These are phyloP conservation scores for Aspergillus unguis DNA, from an alignment of 2,329 filamentous ascomycete species.

Conservation along the genomic window DNA sequence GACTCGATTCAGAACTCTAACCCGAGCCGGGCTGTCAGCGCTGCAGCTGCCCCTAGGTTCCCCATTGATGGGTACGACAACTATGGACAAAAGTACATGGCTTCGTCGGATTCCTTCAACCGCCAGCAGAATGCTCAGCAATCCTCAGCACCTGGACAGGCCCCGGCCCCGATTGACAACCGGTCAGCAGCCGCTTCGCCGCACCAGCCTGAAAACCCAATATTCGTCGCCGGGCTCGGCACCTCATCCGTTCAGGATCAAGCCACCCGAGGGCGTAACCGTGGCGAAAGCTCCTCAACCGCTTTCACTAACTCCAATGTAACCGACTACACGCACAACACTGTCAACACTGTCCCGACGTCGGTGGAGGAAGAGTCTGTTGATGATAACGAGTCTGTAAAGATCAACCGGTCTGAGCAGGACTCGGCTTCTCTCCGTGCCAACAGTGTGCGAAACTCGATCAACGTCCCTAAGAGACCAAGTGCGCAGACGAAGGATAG, in stretches of 20 bases:
- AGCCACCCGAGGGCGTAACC: conserved; percentile 16
- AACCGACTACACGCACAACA: conserved; percentile 34
- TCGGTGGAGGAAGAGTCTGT: conserved; percentile 28
- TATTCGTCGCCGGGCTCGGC: conserved; percentile 17
- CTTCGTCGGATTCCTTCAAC: conserved; percentile 35
- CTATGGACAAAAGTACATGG: conserved; percentile 55
- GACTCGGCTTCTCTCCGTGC: conserved; percentile 6
- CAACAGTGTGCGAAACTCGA: conserved; percentile 2
- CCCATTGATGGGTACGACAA: conserved; percentile 34
- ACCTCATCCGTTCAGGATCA: conserved; percentile 14
- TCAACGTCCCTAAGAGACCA: conserved; percentile 13
- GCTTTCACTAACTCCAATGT: conserved; percentile 33
- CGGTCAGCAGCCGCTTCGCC: conserved; percentile 3
- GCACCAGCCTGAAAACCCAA: conserved; percentile 13
- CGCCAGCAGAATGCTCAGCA: conserved; percentile 20
- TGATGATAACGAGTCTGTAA: conserved; percentile 10
- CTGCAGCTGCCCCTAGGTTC: conserved; percentile 9
- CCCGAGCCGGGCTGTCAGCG: conserved; percentile 14
- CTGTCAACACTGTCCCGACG: conserved; percentile 31
- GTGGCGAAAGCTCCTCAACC: conserved; percentile 33
- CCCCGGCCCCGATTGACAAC: conserved; percentile 5
- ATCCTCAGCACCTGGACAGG: conserved; percentile 5
- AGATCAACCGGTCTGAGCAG: neutral
- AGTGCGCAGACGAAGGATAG: conserved; percentile 26
- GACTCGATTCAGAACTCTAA: conserved; percentile 12